A percentile compares a stretch with the other conserved stretches of the same genome.
Evolutionary conservation across 1,139 yeast species (phyloP).

Genomic region (Starmera stellimalicola): DNA sequence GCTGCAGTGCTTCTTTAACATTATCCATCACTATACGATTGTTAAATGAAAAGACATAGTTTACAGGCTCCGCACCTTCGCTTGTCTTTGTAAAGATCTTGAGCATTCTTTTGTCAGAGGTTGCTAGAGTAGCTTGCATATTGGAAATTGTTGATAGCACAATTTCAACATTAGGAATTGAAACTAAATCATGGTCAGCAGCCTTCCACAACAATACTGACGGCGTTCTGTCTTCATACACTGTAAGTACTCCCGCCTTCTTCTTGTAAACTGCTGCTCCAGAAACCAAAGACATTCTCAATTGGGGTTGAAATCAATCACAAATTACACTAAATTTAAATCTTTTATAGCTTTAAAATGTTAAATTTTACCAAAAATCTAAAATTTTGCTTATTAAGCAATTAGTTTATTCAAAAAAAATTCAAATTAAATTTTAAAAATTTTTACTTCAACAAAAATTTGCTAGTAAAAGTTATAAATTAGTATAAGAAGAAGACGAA

Average conservation of each 20-base stretch:
- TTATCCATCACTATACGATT: slow-evolving; percentile 70
- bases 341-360: too few relatives aligned
- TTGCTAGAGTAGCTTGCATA: slow-evolving; percentile 68
- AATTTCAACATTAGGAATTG: slow-evolving; percentile 34
- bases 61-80: slow-evolving; percentile 36
- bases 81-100: slow-evolving; percentile 40
- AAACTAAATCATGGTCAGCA: slow-evolving; percentile 42
- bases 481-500: slow-evolving; percentile 1
- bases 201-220: slow-evolving; percentile 63
- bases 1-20: slow-evolving; percentile 61
- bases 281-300: slow-evolving; percentile 21
- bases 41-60: slow-evolving; percentile 49
- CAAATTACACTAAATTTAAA: too few relatives aligned
- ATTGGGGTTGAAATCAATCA: too few relatives aligned
- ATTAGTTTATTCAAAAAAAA: too few relatives aligned
- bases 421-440: too few relatives aligned
- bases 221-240: slow-evolving; percentile 60
- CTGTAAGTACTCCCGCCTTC: slow-evolving; percentile 55
- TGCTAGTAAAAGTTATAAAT: not conserved
- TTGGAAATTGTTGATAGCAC: slow-evolving; percentile 46
- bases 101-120: slow-evolving; percentile 60
- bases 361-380: too few relatives aligned
- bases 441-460: not conserved
- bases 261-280: slow-evolving; percentile 68
- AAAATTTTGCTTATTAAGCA: too few relatives aligned